These are phyloP conservation scores for Verticillium nubilum DNA, from an alignment of 2,329 filamentous ascomycete species.

Conservation along the genomic window DNA sequence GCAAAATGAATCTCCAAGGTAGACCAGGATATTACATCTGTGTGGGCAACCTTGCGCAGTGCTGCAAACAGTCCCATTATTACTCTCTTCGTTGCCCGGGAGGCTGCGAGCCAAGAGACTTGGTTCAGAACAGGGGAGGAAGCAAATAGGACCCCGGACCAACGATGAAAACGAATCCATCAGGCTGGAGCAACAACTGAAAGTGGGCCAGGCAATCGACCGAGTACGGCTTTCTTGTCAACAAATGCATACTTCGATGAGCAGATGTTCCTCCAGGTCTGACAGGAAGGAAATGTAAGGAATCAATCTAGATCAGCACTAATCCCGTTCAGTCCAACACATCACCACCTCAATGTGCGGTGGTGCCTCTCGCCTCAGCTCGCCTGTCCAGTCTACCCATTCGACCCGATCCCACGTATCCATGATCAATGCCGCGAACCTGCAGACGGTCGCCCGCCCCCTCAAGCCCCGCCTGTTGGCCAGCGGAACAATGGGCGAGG, in stretches of 20 bases:
- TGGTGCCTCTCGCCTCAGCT: not conserved
- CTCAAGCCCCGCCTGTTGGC: not conserved
- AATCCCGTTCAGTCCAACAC: not conserved
- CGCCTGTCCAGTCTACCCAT: not conserved
- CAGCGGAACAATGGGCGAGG: not conserved
- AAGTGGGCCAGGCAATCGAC: not conserved
- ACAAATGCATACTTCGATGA: not conserved
- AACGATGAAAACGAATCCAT: not conserved
- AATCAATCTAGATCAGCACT: not conserved
- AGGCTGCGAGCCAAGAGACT: too few species aligned
- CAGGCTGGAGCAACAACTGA: not conserved
- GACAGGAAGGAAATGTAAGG: not conserved
- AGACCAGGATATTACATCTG: not conserved
- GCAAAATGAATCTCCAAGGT: not conserved
- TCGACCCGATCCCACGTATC: not conserved
- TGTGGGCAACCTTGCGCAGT: not conserved
- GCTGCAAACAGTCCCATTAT: too few species aligned
- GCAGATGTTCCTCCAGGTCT: not conserved
- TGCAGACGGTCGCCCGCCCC: not conserved
- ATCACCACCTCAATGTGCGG: not conserved
- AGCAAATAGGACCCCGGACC: too few species aligned
- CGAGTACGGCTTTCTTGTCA: not conserved
- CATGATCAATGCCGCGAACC: not conserved
- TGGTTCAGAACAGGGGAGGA: too few species aligned
- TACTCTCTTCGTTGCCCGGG: too few species aligned